Evolutionary conservation across 352 stramenopile species (phyloP).

Genomic region (Phytopythium delawarense): DNA sequence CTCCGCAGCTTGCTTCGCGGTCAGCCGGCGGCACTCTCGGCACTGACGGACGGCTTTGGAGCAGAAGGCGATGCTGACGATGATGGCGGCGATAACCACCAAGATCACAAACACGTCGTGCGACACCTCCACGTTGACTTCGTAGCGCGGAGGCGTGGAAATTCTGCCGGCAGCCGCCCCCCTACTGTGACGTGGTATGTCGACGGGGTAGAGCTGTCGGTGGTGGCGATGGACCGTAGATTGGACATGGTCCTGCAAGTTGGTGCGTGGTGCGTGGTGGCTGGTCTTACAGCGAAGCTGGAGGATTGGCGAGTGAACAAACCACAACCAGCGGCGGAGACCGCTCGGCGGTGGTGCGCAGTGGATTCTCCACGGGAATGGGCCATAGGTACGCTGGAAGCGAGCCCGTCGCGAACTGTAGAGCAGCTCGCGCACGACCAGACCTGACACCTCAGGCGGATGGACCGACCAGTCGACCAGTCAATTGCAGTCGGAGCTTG

Average conservation of each 20-base stretch:
- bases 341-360: background rate
- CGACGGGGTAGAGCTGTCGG: background rate
- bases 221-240: background rate
- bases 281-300: background rate
- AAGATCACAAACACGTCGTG: background rate
- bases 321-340: background rate
- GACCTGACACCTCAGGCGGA: background rate
- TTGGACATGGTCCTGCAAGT: background rate
- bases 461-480: background rate
- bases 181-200: background rate
- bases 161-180: no score
- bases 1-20: background rate
- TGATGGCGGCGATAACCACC: background rate
- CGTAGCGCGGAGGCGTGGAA: no score
- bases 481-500: no score
- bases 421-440: background rate
- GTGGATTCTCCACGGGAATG: background rate
- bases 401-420: background rate
- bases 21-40: background rate
- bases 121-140: background rate
- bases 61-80: background rate
- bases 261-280: background rate
- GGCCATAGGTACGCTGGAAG: background rate
- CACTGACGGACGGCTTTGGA: background rate
- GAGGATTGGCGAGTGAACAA: background rate